Evolutionary conservation across 129 eudicot species (phyloP).

Genomic region (Escallonia herrerae): DNA sequence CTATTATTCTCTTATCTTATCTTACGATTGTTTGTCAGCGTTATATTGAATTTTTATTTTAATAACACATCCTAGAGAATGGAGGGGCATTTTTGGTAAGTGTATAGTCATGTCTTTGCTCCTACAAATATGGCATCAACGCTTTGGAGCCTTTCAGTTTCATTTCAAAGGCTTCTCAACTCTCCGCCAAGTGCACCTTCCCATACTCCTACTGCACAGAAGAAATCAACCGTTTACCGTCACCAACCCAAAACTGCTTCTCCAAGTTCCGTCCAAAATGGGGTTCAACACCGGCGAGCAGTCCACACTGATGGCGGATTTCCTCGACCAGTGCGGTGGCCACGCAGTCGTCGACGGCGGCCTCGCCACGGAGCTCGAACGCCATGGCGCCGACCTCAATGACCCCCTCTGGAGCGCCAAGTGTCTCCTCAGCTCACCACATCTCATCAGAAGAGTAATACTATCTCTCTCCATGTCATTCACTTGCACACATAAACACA

Average conservation of each 20-base stretch:
- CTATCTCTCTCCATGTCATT: not conserved
- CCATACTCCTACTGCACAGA: too few relatives aligned
- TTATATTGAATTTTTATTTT: too few relatives aligned
- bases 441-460: slow-evolving; percentile 66
- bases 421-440: slow-evolving; percentile 64
- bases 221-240: slow-evolving; percentile 7
- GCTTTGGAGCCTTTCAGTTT: not conserved
- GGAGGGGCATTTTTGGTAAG: too few relatives aligned
- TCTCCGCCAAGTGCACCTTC: too few relatives aligned
- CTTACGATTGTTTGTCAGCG: too few relatives aligned
- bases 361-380: slow-evolving; percentile 85
- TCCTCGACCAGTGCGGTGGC: slow-evolving; percentile 64
- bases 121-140: not conserved
- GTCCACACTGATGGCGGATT: slow-evolving; percentile 34
- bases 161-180: too few relatives aligned
- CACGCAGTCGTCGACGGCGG: slow-evolving; percentile 80
- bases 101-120: not conserved
- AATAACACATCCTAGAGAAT: too few relatives aligned
- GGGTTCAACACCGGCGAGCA: slow-evolving; percentile 3
- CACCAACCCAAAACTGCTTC: not conserved
- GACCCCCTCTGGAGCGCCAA: slow-evolving; percentile 96
- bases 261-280: not conserved
- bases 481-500: not conserved
- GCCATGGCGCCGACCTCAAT: slow-evolving; percentile 83
- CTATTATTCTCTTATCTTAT: too few relatives aligned